phyloP scores from a whole-genome alignment of 192 early-diverging fungal species.

The Backusella tuberculispora region DNA sequence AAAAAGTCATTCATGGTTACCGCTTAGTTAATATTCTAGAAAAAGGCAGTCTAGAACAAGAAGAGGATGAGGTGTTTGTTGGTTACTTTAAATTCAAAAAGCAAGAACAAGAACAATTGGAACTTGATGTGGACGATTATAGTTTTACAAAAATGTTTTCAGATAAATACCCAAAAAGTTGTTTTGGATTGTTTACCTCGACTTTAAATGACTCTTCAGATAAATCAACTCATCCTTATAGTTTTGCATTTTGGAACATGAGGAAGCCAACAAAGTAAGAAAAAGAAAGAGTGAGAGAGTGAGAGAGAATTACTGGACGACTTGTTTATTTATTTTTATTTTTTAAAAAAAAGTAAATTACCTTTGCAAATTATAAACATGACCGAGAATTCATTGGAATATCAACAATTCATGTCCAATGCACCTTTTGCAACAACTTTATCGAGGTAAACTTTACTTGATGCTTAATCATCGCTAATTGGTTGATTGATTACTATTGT shows the following conservation, averaged over 20 bases:
- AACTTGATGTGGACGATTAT: not conserved
- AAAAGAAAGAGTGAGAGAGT: not conserved
- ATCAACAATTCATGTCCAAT: not conserved
- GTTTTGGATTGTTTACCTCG: not conserved
- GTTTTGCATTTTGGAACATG: slow-evolving; percentile 9
- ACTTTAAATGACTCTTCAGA: not conserved
- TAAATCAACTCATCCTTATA: not conserved
- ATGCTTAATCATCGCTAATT: too few species aligned
- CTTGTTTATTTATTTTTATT: too few species aligned
- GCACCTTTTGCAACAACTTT: not conserved
- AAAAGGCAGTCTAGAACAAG: not conserved
- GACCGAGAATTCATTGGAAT: not conserved
- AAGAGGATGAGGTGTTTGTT: slow-evolving; percentile 1
- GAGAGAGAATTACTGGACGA: not conserved
- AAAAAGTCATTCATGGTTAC: not conserved
- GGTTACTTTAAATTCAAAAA: not conserved
- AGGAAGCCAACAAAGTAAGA: slow-evolving; percentile 5
- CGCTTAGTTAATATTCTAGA: not conserved
- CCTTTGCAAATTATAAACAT: slow-evolving; percentile 11
- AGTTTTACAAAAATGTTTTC: not conserved
- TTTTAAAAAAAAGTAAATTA: not conserved
- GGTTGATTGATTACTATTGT: not conserved
- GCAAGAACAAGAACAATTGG: not conserved
- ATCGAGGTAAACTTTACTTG: not conserved
- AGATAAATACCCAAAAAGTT: slow-evolving; percentile 11